Conservation (phyloP, 352 stramenopile genomes). For the Phytophthora chlamydospora region DNA sequence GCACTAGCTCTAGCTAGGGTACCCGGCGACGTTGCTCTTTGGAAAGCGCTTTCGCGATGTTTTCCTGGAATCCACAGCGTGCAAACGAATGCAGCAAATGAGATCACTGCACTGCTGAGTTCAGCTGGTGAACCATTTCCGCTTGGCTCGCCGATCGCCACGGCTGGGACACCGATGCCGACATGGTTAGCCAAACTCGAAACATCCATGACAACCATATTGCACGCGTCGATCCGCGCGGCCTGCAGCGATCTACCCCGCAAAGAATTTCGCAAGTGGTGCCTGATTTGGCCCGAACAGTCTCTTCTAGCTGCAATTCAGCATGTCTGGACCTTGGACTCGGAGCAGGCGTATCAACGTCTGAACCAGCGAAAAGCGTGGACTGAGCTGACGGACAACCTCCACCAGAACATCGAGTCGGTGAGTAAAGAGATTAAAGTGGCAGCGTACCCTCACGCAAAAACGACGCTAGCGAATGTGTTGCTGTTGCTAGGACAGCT, state of each 20-base stretch:
- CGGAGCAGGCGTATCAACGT: constrained; percentile 50
- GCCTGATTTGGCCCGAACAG: constrained; percentile 79
- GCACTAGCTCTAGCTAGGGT: constrained; percentile 37
- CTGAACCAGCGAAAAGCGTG: constrained; percentile 37
- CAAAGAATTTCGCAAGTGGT: constrained; percentile 89
- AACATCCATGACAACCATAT: constrained; percentile 58
- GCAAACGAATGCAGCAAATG: constrained; percentile 49
- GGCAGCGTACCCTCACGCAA: constrained; percentile 37
- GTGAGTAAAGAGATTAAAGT: constrained; percentile 65
- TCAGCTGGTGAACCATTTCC: constrained; percentile 57
- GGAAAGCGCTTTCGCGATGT: constrained; percentile 51
- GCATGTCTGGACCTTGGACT: constrained; percentile 63
- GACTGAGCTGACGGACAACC: constrained; percentile 30
- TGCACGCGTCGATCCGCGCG: constrained; percentile 71
- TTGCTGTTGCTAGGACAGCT: constrained; percentile 58
- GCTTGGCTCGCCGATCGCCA: constrained; percentile 61
- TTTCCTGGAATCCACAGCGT: constrained; percentile 66
- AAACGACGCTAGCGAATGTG: constrained; percentile 49
- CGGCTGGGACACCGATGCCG: constrained; percentile 37
- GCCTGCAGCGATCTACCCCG: constrained; percentile 64
- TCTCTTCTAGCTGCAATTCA: constrained; percentile 60
- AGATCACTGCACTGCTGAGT: constrained; percentile 67
- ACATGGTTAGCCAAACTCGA: constrained; percentile 74
- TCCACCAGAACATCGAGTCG: constrained; percentile 42
- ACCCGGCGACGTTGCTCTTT: constrained; percentile 37